phyloP scores from a whole-genome alignment of 352 stramenopile species.

The Globisporangium radiosum region DNA sequence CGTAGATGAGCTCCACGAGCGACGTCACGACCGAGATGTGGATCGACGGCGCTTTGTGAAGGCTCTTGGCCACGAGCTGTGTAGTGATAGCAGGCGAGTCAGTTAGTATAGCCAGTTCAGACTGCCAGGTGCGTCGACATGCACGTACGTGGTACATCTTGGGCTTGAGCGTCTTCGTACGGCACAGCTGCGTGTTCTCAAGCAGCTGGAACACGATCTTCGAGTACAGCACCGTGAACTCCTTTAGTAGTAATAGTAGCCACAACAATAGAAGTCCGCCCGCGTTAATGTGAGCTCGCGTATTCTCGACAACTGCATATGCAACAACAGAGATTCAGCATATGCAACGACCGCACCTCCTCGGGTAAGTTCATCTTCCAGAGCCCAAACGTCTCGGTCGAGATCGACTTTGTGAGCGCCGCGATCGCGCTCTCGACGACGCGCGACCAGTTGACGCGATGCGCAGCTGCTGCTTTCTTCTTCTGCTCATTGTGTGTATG shows the following conservation, averaged over 20 bases:
- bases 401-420: conserved; percentile 55
- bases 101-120: neutral
- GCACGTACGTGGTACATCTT: conserved; percentile 60
- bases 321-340: too few species aligned
- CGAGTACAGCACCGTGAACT: conserved; percentile 73
- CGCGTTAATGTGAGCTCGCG: too few species aligned
- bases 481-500: conserved; percentile 14
- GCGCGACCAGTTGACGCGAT: conserved; percentile 58
- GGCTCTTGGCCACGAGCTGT: conserved; percentile 52
- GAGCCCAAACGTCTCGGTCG: conserved; percentile 52
- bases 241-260: conserved; percentile 15
- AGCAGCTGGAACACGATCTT: conserved; percentile 62
- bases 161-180: conserved; percentile 49
- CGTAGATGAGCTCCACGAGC: conserved; percentile 68
- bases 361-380: conserved; percentile 80
- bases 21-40: conserved; percentile 65
- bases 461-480: conserved; percentile 23
- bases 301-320: too few species aligned
- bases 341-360: conserved; percentile 26
- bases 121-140: too few species aligned
- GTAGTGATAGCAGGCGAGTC: neutral
- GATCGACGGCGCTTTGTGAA: conserved; percentile 56
- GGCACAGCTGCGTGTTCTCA: conserved; percentile 54
- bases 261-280: too few species aligned
- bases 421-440: conserved; percentile 53